A percentile compares a stretch with the other conserved stretches of the same genome.
phyloP scores from a whole-genome alignment of 805 yeast genomes.

The Sungouiozyma intestinalis region DNA sequence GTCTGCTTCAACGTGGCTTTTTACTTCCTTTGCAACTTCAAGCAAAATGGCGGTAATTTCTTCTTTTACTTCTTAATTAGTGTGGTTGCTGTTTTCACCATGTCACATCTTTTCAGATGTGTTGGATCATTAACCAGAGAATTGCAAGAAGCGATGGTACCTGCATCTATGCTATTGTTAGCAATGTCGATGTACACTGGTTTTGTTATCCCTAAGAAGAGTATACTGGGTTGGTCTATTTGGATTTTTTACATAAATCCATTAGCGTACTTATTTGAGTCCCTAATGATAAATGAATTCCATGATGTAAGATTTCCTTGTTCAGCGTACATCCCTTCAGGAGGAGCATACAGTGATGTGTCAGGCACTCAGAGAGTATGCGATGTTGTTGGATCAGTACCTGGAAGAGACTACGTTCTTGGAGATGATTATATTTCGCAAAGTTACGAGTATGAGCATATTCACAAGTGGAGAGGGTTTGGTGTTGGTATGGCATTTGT shows the following conservation, averaged over 20 bases:
- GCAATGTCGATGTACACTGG: conserved; percentile 45
- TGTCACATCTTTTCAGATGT: conserved; percentile 47
- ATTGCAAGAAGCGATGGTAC: conserved; percentile 47
- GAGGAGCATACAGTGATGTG: conserved; percentile 32
- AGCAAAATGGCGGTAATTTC: conserved; percentile 42
- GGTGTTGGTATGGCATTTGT: conserved; percentile 52
- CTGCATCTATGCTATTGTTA: conserved; percentile 41
- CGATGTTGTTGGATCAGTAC: conserved; percentile 42
- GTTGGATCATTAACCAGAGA: conserved; percentile 41
- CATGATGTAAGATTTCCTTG: conserved; percentile 37
- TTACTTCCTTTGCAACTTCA: conserved; percentile 45
- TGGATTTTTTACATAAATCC: conserved; percentile 58
- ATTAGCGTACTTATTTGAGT: conserved; percentile 46
- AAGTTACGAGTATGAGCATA: conserved; percentile 35
- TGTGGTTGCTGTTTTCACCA: conserved; percentile 35
- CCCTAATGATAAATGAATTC: conserved; percentile 50
- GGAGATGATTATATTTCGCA: conserved; percentile 41
- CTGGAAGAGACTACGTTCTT: conserved; percentile 39
- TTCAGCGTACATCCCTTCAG: conserved; percentile 39
- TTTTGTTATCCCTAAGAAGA: conserved; percentile 45
- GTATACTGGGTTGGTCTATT: conserved; percentile 54
- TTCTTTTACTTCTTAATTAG: conserved; percentile 41
- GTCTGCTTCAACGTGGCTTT: conserved; percentile 39
- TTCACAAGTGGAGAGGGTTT: conserved; percentile 52
- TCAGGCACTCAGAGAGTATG: conserved; percentile 38